Evolutionary conservation across 441 rosid genomes (phyloP).

Genomic region (Bocquillonia castaneifolia): DNA sequence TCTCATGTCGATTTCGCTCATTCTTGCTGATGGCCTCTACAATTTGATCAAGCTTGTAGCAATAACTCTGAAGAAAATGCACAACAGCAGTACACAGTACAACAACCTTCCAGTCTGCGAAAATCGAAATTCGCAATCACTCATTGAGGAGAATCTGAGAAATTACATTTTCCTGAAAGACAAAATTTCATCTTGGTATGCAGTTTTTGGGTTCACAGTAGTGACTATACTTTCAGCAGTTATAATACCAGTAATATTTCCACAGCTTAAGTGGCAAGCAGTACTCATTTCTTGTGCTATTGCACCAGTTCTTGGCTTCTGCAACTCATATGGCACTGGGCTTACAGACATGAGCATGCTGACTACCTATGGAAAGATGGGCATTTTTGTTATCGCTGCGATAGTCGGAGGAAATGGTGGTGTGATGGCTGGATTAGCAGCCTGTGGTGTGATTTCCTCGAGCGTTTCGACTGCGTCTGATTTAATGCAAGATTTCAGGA

Average conservation of each 20-base stretch:
- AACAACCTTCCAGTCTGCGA: conserved; percentile 55
- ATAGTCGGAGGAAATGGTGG: conserved; percentile 74
- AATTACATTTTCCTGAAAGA: conserved; percentile 75
- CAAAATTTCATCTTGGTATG: conserved; percentile 64
- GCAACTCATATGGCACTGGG: conserved; percentile 86
- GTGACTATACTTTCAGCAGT: conserved; percentile 74
- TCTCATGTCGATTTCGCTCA: conserved; percentile 69
- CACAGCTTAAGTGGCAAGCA: conserved; percentile 77
- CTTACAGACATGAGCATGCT: conserved; percentile 81
- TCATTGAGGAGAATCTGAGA: conserved; percentile 51
- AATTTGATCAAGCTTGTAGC: conserved; percentile 71
- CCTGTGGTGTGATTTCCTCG: conserved; percentile 77
- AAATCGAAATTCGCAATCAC: conserved; percentile 38
- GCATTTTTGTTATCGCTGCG: conserved; percentile 72
- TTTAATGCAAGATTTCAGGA: conserved; percentile 93
- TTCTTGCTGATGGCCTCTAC: conserved; percentile 89
- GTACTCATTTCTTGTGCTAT: conserved; percentile 66
- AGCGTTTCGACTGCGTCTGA: conserved; percentile 86
- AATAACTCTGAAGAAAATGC: conserved; percentile 50
- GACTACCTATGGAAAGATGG: conserved; percentile 81
- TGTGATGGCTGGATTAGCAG: conserved; percentile 74
- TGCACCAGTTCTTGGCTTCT: conserved; percentile 85
- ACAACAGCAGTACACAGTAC: conserved; percentile 42
- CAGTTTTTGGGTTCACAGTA: conserved; percentile 64
- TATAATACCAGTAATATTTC: conserved; percentile 61